Evolutionary conservation across 1,284 basidiomycete genomes (phyloP).

Genomic region (Tetrapyrgos nigripes): DNA sequence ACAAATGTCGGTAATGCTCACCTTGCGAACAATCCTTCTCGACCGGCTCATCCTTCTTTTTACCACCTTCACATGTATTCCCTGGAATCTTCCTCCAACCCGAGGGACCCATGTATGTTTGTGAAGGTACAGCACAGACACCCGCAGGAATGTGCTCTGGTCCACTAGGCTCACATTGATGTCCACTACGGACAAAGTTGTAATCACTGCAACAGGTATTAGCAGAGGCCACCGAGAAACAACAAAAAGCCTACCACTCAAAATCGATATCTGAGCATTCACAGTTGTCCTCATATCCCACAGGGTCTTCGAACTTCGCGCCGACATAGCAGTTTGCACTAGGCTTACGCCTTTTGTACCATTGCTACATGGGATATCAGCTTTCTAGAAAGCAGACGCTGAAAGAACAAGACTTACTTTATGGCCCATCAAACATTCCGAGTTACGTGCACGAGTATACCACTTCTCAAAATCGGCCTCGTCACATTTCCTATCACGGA

Average conservation of each 20-base stretch:
- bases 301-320: slow-evolving; percentile 88
- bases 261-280: slow-evolving; percentile 88
- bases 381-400: background rate
- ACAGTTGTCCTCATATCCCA: slow-evolving; percentile 85
- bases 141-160: slow-evolving; percentile 87
- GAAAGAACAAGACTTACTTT: slow-evolving; percentile 59
- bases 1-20: slow-evolving; percentile 28
- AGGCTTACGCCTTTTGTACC: slow-evolving; percentile 87
- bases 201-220: slow-evolving; percentile 70
- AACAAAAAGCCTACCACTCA: slow-evolving; percentile 75
- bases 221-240: background rate
- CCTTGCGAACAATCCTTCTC: slow-evolving; percentile 81
- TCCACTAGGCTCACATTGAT: slow-evolving; percentile 81
- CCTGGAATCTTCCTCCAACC: slow-evolving; percentile 95
- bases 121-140: slow-evolving; percentile 64
- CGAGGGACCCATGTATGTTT: slow-evolving; percentile 87
- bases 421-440: slow-evolving; percentile 94
- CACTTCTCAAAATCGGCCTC: slow-evolving; percentile 87
- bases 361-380: slow-evolving; percentile 68
- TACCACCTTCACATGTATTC: slow-evolving; percentile 81
- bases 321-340: slow-evolving; percentile 93
- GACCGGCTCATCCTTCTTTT: slow-evolving; percentile 73
- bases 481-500: slow-evolving; percentile 74
- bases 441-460: slow-evolving; percentile 76
- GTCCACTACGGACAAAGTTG: slow-evolving; percentile 80